phyloP scores from a whole-genome alignment of 1,139 yeast species.

The Sugiyamaella novakii region DNA sequence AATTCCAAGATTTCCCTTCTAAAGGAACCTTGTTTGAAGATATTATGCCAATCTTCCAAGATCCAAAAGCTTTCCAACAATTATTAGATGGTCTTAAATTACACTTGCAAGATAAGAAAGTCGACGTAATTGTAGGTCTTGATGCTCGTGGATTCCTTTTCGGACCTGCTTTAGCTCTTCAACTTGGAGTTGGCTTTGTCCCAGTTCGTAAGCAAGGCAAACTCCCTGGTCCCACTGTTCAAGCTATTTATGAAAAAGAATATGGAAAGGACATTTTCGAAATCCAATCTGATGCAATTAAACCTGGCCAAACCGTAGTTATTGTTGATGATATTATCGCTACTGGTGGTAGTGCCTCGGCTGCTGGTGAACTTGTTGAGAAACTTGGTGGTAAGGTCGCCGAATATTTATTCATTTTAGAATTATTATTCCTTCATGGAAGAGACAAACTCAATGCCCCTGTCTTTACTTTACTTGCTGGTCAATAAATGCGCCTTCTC shows the following conservation, averaged over 20 bases:
- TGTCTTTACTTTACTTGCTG: slow-evolving; percentile 81
- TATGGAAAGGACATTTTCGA: slow-evolving; percentile 88
- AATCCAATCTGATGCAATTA: slow-evolving; percentile 81
- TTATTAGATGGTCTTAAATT: slow-evolving; percentile 78
- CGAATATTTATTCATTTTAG: slow-evolving; percentile 88
- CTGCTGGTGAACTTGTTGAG: slow-evolving; percentile 84
- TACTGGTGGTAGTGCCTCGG: slow-evolving; percentile 94
- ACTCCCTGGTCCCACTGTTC: slow-evolving; percentile 79
- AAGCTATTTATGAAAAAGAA: slow-evolving; percentile 83
- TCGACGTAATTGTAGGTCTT: slow-evolving; percentile 89
- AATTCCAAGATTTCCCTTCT: slow-evolving; percentile 89
- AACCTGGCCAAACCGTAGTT: slow-evolving; percentile 76
- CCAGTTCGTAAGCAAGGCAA: slow-evolving; percentile 96
- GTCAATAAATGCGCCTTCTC: slow-evolving; percentile 49
- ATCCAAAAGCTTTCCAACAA: slow-evolving; percentile 77
- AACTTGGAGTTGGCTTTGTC: slow-evolving; percentile 84
- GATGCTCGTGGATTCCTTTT: slow-evolving; percentile 97
- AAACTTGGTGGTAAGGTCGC: slow-evolving; percentile 67
- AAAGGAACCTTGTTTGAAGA: slow-evolving; percentile 96
- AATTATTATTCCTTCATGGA: slow-evolving; percentile 92
- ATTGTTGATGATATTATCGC: slow-evolving; percentile 96
- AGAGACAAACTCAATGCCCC: slow-evolving; percentile 85
- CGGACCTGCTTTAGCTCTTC: slow-evolving; percentile 93
- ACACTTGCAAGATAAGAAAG: slow-evolving; percentile 62
- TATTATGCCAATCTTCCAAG: slow-evolving; percentile 87